A percentile compares a stretch with the other conserved stretches of the same genome.
phyloP scores from a whole-genome alignment of 805 yeast species.

The Starmerella apicola region DNA sequence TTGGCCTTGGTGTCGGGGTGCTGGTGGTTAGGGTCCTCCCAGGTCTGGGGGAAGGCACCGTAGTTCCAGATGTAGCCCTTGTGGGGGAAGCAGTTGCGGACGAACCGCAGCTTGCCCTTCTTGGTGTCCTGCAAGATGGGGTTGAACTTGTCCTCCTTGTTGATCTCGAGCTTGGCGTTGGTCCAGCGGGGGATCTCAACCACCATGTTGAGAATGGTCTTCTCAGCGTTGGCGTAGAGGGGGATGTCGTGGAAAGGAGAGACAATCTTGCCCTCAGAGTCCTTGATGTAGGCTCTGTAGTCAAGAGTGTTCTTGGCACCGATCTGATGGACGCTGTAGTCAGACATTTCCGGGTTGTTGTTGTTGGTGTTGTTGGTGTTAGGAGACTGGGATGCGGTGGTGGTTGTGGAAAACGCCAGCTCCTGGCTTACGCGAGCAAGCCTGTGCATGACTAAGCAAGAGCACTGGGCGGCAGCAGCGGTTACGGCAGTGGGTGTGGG shows the following conservation, averaged over 20 bases:
- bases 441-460: constrained; percentile 14
- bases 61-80: constrained; percentile 98
- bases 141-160: constrained; percentile 70
- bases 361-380: too few relatives aligned
- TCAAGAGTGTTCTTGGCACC: constrained; percentile 95
- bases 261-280: constrained; percentile 75
- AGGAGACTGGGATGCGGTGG: constrained; percentile 3
- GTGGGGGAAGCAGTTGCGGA: constrained; percentile 96
- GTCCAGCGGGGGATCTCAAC: constrained; percentile 99
- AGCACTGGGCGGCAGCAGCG: too few relatives aligned
- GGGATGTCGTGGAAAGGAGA: constrained; percentile 94
- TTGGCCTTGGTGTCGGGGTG: constrained; percentile 36
- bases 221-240: constrained; percentile 85
- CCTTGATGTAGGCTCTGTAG: constrained; percentile 79
- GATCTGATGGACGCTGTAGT: constrained; percentile 75
- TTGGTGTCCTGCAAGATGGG: constrained; percentile 96
- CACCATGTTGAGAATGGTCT: constrained; percentile 75
- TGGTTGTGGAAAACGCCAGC: constrained; percentile 5
- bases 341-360: too few relatives aligned
- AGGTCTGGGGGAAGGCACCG: constrained; percentile 98
- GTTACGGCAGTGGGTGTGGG: too few relatives aligned
- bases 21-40: constrained; percentile 80
- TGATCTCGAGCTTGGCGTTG: constrained; percentile 90
- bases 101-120: constrained; percentile 92
- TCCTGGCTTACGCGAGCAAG: constrained; percentile 10